Percentiles rank a stretch among this genome's conserved stretches.
These are phyloP conservation scores for Amanita molliuscula DNA, from an alignment of 768 basidiomycete species.

Conservation along the genomic window DNA sequence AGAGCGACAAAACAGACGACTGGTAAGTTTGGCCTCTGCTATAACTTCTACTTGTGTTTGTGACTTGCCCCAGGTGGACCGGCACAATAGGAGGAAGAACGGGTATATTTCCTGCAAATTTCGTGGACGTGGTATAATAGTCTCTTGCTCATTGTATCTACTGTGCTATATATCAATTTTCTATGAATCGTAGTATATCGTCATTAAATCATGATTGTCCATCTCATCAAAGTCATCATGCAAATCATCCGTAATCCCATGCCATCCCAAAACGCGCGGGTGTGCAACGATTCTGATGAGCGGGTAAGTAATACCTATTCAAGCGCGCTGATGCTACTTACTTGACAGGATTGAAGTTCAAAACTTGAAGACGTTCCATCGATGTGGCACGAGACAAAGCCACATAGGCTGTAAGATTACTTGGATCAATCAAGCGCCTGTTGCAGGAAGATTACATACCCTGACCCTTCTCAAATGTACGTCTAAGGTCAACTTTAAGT, in stretches of 20 bases:
- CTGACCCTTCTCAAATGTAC: constrained; percentile 77
- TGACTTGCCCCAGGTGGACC: constrained; percentile 49
- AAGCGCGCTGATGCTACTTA: constrained; percentile 16
- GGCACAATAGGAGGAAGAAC: constrained; percentile 49
- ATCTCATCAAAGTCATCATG: constrained; percentile 20
- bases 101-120: constrained; percentile 79
- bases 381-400: constrained; percentile 64
- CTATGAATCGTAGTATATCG: constrained; percentile 18
- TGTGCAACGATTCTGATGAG: constrained; percentile 51
- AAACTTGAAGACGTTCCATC: constrained; percentile 54
- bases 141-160: neutral
- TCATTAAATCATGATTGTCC: constrained; percentile 26
- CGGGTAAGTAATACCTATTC: neutral
- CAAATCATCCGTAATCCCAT: constrained; percentile 19
- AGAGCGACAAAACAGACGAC: constrained; percentile 62
- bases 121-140: constrained; percentile 53
- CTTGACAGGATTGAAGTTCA: constrained; percentile 53
- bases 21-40: constrained; percentile 32
- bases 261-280: constrained; percentile 52
- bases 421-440: neutral
- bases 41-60: neutral
- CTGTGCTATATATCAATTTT: neutral
- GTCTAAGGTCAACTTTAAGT: constrained; percentile 68
- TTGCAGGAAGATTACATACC: constrained; percentile 24
- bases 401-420: constrained; percentile 42